These are phyloP conservation scores for Xylaria sp. DNA, from an alignment of 2,329 filamentous ascomycete genomes.

Conservation along the genomic window DNA sequence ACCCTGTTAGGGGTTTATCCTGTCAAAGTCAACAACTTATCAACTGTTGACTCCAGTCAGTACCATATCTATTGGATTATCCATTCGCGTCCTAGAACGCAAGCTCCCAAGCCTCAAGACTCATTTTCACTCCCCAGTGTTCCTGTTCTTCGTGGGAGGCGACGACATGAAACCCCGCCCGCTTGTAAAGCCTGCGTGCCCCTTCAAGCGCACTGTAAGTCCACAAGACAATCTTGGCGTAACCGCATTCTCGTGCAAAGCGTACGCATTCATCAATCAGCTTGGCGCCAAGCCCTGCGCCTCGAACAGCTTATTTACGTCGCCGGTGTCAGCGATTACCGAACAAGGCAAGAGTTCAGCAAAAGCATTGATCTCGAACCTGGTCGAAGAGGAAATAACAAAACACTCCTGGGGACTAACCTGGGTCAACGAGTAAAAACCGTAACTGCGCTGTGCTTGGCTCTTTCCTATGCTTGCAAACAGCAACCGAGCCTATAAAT, in stretches of 20 bases:
- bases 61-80: too few relatives aligned
- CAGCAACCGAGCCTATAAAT: conserved; percentile 18
- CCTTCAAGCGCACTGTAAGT: conserved; percentile 18
- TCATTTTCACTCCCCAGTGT: conserved; percentile 7
- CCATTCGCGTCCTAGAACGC: not conserved
- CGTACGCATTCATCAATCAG: conserved; percentile 6
- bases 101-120: conserved; percentile 16
- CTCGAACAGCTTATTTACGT: conserved; percentile 16
- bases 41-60: not conserved
- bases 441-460: conserved; percentile 12
- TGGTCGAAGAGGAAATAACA: too few relatives aligned
- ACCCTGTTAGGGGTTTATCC: not conserved
- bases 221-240: conserved; percentile 18
- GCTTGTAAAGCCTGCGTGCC: conserved; percentile 19
- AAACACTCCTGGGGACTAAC: too few relatives aligned
- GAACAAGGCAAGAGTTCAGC: too few relatives aligned
- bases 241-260: conserved; percentile 18
- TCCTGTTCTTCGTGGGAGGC: conserved; percentile 3
- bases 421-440: conserved; percentile 10
- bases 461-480: conserved; percentile 16
- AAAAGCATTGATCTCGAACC: too few relatives aligned
- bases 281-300: conserved; percentile 9
- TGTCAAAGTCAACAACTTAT: not conserved
- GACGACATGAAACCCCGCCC: conserved; percentile 16
- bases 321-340: too few relatives aligned